Conservation (phyloP, 768 basidiomycete genomes). For the Pulveroboletus sp. region DNA sequence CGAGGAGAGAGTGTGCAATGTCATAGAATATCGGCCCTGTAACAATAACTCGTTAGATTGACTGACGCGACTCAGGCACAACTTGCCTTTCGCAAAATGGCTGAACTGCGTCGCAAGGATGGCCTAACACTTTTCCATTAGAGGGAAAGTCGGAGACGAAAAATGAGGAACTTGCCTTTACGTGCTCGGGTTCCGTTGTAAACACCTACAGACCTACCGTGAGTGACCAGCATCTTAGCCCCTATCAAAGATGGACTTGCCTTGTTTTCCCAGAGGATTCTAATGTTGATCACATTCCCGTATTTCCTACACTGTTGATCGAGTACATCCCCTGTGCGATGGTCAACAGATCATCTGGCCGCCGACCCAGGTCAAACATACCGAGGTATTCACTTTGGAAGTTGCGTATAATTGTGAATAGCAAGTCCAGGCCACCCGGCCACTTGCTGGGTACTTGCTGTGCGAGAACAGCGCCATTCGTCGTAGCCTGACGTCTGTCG, state of each 20-base stretch:
- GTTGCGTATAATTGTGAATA: constrained; percentile 21
- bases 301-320: constrained; percentile 19
- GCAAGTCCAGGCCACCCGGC: constrained; percentile 35
- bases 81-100: constrained; percentile 38
- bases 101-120: constrained; percentile 44
- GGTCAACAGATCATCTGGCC: not conserved
- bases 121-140: constrained; percentile 23
- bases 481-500: constrained; percentile 11
- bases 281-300: constrained; percentile 31
- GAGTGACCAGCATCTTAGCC: not conserved
- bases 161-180: constrained; percentile 30
- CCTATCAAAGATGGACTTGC: constrained; percentile 23
- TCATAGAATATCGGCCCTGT: constrained; percentile 13
- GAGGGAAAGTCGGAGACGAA: not conserved
- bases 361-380: constrained; percentile 9
- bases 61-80: constrained; percentile 6
- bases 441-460: constrained; percentile 31
- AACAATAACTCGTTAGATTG: constrained; percentile 17
- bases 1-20: constrained; percentile 35
- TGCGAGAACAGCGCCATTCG: constrained; percentile 29
- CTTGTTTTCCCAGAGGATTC: constrained; percentile 36
- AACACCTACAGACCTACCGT: constrained; percentile 31
- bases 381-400: constrained; percentile 28
- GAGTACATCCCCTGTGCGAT: constrained; percentile 26
- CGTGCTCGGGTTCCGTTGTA: constrained; percentile 45